Evolutionary conservation across 345 rosid genomes (phyloP).

Genomic region (Sonneratia caseolaris): DNA sequence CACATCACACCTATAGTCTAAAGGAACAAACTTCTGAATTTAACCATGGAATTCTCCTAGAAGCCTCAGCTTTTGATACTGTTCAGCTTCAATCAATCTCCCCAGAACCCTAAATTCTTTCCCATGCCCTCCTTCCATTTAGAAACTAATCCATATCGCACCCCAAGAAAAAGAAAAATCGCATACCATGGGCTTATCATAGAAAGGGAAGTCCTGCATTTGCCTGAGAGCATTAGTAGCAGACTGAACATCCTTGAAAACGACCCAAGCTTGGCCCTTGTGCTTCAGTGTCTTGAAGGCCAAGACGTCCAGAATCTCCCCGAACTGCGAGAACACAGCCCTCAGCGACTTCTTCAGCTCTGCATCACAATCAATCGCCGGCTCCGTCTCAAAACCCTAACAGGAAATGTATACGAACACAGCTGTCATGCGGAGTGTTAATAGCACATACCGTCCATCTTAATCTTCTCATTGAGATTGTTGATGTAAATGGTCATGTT

Average conservation of each 20-base stretch:
- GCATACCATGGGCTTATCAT: constrained; percentile 81
- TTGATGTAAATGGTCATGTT: constrained; percentile 90
- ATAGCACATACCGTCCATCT: constrained; percentile 51
- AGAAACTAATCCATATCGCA: not conserved
- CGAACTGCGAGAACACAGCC: constrained; percentile 87
- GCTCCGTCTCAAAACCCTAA: constrained; percentile 1
- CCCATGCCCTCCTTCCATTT: not conserved
- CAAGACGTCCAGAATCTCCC: constrained; percentile 81
- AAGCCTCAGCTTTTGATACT: not conserved
- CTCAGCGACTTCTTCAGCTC: constrained; percentile 86
- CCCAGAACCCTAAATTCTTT: not conserved
- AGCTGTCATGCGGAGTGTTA: not conserved
- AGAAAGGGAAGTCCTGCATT: constrained; percentile 93
- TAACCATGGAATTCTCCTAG: not conserved
- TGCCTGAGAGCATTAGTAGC: constrained; percentile 67
- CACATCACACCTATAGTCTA: not conserved
- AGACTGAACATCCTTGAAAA: constrained; percentile 66
- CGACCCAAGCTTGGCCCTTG: constrained; percentile 98
- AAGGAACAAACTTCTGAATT: not conserved
- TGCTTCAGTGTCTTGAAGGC: constrained; percentile 96
- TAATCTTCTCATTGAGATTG: constrained; percentile 94
- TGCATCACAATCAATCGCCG: constrained; percentile 18
- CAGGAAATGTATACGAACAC: not conserved
- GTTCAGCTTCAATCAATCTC: not conserved
- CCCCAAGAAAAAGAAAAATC: not conserved